A percentile compares a stretch with the other conserved stretches of the same genome.
These are phyloP conservation scores for Calophaca sinica DNA, from an alignment of 306 rosid genomes.

Conservation along the genomic window DNA sequence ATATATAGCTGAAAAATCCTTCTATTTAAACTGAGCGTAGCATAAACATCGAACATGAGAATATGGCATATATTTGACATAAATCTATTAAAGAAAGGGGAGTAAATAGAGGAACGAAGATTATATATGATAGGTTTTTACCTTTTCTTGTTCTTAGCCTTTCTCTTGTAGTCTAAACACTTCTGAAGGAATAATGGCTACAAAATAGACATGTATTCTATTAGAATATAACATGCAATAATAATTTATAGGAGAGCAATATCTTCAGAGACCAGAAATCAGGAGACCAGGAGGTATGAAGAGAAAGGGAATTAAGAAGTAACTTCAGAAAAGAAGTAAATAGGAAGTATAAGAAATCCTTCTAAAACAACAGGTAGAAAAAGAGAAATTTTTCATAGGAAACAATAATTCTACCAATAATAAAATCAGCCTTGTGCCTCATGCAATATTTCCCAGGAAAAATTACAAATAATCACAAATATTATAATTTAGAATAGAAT, in stretches of 20 bases:
- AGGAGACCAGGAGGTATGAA: slow-evolving; percentile 5
- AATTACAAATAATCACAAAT: slow-evolving; percentile 21
- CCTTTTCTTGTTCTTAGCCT: slow-evolving; percentile 79
- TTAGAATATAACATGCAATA: slow-evolving; percentile 45
- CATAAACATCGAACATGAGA: slow-evolving; percentile 19
- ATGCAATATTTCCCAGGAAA: slow-evolving; percentile 20
- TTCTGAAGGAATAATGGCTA: slow-evolving; percentile 79
- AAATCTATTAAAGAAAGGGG: not conserved
- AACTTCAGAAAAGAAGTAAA: slow-evolving; percentile 17
- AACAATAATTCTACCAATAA: slow-evolving; percentile 20
- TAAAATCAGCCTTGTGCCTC: slow-evolving; percentile 20
- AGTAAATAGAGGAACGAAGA: slow-evolving; percentile 24
- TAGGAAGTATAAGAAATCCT: slow-evolving; percentile 32
- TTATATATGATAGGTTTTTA: slow-evolving; percentile 43
- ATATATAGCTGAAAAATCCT: not conserved
- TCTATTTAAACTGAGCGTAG: slow-evolving; percentile 20
- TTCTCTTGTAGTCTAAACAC: slow-evolving; percentile 74
- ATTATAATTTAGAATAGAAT: slow-evolving; percentile 2
- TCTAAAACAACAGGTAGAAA: slow-evolving; percentile 24
- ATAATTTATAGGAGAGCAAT: slow-evolving; percentile 22
- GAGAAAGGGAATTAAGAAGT: slow-evolving; percentile 2
- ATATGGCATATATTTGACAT: slow-evolving; percentile 10
- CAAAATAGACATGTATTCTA: slow-evolving; percentile 41
- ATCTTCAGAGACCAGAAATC: slow-evolving; percentile 29
- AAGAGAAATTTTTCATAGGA: not conserved